These are phyloP conservation scores for Mycosphaerella arachidis DNA, from an alignment of 2,329 filamentous ascomycete species.

Conservation along the genomic window DNA sequence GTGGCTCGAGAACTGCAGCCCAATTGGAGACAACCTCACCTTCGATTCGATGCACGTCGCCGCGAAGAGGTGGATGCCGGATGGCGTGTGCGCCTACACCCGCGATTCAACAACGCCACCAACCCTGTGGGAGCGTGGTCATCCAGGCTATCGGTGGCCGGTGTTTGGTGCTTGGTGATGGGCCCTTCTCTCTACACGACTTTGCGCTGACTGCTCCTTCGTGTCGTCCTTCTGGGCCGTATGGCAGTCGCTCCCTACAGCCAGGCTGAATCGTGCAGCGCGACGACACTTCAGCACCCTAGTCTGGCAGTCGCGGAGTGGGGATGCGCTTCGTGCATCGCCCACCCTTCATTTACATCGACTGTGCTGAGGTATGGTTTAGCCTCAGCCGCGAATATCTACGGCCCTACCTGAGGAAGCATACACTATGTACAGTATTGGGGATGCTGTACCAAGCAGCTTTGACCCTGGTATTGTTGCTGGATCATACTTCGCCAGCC, in stretches of 20 bases:
- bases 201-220: conserved; percentile 12
- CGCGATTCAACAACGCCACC: conserved; percentile 18
- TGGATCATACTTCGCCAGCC: conserved; percentile 65
- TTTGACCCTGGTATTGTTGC: conserved; percentile 59
- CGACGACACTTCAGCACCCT: too few species aligned
- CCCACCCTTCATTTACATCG: too few species aligned
- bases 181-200: conserved; percentile 5
- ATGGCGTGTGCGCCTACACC: conserved; percentile 12
- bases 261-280: too few species aligned
- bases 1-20: conserved; percentile 17
- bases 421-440: not conserved
- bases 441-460: conserved; percentile 34
- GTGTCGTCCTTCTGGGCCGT: not conserved
- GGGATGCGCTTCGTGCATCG: too few species aligned
- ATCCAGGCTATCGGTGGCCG: conserved; percentile 16
- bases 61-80: conserved; percentile 12
- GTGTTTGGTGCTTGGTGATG: conserved; percentile 1
- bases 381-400: too few species aligned
- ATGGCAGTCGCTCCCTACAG: too few species aligned
- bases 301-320: too few species aligned
- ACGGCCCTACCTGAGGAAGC: too few species aligned
- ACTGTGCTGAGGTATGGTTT: too few species aligned
- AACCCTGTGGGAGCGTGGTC: conserved; percentile 2
- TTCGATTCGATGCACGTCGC: conserved; percentile 16
- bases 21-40: conserved; percentile 11